Base-by-base conservation (phyloP, 352 stramenopile species). In the Pythium utonaiense region DNA sequence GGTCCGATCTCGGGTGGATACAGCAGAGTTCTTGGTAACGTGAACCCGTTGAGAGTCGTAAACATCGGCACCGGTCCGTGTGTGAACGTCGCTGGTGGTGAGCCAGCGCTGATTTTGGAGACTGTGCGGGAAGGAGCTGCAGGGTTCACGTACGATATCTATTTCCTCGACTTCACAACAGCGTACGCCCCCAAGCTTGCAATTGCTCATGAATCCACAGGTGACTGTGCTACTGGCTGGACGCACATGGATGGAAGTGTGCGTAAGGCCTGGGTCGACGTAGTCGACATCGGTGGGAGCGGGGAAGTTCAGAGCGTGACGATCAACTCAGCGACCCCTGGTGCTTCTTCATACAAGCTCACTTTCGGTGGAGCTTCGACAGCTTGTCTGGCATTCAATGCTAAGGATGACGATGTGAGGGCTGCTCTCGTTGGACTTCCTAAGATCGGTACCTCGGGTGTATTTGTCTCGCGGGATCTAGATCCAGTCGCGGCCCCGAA, bases 81-180 rank as follows among this genome's bases (percentile, higher is more conserved):
- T 28, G 58, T 51, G 3, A 57, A 73, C 12, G 70, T 86, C 6
- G 62, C 57, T 1, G 73, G 74, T 1, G 72, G 79, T 0, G 73
- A 80, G 4, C 83, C 83, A 13, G 78, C 75, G 5, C 50, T 95
- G 19, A 83, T 83, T 1, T 52, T 91, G 1, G 80, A 95, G 50
- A 95, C 83, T 0, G 67, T 92, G 10, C 75, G 80, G 3, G 63
- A 88, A 48, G 85, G 85, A 0, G 57, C 65, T 5, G 60, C 80
- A 2, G 79, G 75, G 0, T 95, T 73, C 52, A 77, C 67, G 12
- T 95, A 95, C 61, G 82, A 95, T 42, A 77, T 95, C 13, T 93
- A 76, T 56, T 93, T 93, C 42, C 60, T 92, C 28, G 60, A 83
- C 12, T 84, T 75, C 36, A 54, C 67, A 0, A 57, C 58, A 16